Conservation (phyloP, 495 filamentous ascomycete genomes). For the Xylaria intraflava region DNA sequence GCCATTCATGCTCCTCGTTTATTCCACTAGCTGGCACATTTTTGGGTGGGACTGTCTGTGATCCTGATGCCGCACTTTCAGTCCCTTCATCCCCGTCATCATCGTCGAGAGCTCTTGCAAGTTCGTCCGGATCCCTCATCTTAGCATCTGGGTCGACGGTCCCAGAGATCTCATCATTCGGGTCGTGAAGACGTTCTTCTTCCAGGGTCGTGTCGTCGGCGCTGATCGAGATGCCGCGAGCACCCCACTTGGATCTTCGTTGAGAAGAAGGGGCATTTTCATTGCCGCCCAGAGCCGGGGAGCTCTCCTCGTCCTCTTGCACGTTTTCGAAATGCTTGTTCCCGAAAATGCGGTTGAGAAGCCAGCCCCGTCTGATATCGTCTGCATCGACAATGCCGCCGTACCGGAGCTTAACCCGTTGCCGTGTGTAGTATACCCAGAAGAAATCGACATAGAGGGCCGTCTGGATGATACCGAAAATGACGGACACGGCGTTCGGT, state of each 20-base stretch:
- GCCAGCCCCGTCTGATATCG: constrained; percentile 75
- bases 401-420: constrained; percentile 86
- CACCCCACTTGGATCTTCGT: constrained; percentile 58
- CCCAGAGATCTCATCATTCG: constrained; percentile 32
- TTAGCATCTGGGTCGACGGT: constrained; percentile 46
- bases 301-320: constrained; percentile 40
- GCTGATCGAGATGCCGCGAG: constrained; percentile 69
- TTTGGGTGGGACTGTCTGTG: constrained; percentile 8
- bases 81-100: constrained; percentile 39
- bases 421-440: constrained; percentile 92
- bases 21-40: constrained; percentile 26
- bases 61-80: constrained; percentile 9
- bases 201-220: constrained; percentile 69
- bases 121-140: constrained; percentile 53
- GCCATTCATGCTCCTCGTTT: constrained; percentile 37
- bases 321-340: constrained; percentile 37
- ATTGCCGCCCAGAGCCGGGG: constrained; percentile 34
- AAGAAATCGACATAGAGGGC: constrained; percentile 89
- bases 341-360: constrained; percentile 52
- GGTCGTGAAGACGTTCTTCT: constrained; percentile 29
- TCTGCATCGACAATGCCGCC: constrained; percentile 92
- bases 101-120: constrained; percentile 46
- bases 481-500: constrained; percentile 64
- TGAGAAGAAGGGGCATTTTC: constrained; percentile 18
- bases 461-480: constrained; percentile 88